Conservation (phyloP, 2,329 filamentous ascomycete genomes). For the Xylogone sp. region DNA sequence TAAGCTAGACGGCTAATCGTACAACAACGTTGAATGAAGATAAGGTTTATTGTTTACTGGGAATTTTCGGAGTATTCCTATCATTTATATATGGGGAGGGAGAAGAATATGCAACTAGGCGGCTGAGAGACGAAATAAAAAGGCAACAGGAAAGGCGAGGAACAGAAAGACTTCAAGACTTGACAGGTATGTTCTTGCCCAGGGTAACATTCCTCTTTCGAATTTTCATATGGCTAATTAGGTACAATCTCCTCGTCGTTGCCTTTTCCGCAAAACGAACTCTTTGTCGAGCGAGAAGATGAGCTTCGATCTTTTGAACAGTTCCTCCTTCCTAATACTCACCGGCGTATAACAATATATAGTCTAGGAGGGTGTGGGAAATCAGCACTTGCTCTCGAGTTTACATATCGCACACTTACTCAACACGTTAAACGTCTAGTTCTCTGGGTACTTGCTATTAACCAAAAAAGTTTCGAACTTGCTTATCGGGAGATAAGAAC, state of each 20-base stretch:
- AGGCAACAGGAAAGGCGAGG: background rate
- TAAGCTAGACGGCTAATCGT: conserved; percentile 36
- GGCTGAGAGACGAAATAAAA: conserved; percentile 3
- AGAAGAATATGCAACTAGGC: background rate
- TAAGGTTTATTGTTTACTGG: conserved; percentile 38
- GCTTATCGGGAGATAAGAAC: conserved; percentile 31
- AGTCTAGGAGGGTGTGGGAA: conserved; percentile 38
- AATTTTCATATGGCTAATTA: background rate
- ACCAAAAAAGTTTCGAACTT: conserved; percentile 33
- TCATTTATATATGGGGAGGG: conserved; percentile 38
- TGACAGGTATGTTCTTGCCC: background rate
- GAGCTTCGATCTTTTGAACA: conserved; percentile 4
- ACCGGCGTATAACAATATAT: too few species aligned
- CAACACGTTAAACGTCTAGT: conserved; percentile 32
- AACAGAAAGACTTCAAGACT: background rate
- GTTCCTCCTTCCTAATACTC: background rate
- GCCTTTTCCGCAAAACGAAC: conserved; percentile 4
- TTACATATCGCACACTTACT: conserved; percentile 34
- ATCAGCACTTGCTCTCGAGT: conserved; percentile 34
- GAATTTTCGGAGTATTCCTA: conserved; percentile 40
- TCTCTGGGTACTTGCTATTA: conserved; percentile 39
- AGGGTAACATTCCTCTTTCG: background rate
- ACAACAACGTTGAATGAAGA: conserved; percentile 34
- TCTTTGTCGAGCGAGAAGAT: conserved; percentile 4
- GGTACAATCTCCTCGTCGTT: conserved; percentile 1